These are phyloP conservation scores for Elasticomyces elasticus DNA, from an alignment of 495 filamentous ascomycete species.

Conservation along the genomic window DNA sequence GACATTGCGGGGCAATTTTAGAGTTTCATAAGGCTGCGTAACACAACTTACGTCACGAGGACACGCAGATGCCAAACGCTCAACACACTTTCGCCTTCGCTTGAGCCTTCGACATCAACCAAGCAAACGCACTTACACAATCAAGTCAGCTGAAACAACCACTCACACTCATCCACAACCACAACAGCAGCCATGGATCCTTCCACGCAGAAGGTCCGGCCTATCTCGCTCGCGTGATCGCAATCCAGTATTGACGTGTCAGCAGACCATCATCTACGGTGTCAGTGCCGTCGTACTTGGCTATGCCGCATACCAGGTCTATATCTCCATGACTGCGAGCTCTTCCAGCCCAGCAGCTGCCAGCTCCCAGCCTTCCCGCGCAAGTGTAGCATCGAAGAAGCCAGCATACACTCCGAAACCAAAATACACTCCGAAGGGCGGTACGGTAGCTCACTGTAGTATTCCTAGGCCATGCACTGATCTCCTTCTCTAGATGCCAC, in stretches of 20 bases:
- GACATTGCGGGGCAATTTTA: too few species aligned
- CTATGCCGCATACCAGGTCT: background rate
- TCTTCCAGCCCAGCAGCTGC: background rate
- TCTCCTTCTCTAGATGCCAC: background rate
- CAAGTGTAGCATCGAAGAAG: background rate
- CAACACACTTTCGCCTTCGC: too few species aligned
- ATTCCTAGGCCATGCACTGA: background rate
- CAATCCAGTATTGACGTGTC: background rate
- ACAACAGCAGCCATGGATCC: background rate
- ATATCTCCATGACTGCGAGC: background rate
- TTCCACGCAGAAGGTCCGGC: background rate
- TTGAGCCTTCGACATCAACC: too few species aligned
- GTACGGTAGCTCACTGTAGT: too few species aligned
- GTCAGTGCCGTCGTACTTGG: background rate
- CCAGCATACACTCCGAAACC: background rate
- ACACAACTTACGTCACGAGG: too few species aligned
- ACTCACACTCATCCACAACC: too few species aligned
- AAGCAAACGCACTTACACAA: too few species aligned
- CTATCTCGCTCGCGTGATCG: background rate
- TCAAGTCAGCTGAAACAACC: too few species aligned
- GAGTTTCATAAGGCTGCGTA: too few species aligned
- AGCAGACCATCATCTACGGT: slow-evolving; percentile 1
- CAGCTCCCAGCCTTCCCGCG: background rate
- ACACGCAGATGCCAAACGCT: too few species aligned
- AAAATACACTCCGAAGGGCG: background rate